Base-by-base conservation (phyloP, 805 yeast genomes). In the Saturnispora hagleri region DNA sequence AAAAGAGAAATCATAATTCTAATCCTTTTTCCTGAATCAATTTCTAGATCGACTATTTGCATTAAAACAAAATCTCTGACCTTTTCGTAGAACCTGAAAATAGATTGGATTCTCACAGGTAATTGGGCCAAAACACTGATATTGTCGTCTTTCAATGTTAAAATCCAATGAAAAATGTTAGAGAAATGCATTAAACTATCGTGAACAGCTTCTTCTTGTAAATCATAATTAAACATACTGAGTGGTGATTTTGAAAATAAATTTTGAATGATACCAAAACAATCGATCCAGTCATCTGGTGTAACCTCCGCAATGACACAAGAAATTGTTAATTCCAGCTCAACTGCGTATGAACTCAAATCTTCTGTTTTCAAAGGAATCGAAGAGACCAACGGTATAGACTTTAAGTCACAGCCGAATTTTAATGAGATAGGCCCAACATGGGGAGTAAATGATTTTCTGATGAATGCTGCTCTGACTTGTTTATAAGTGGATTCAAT, bases 281-380 rank as follows among this genome's bases (percentile, higher is more conserved):
- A 77, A 51, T 76, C 75, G 48, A 88, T 72, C 97, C 97, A 91
- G 59, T 90, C 95, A 54, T 77, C 78, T 12, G 80, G 65, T 12
- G 80, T 74, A 34, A 84, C 75, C 10, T 79, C 75, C 27, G 69
- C 71, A 62, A 84, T 81, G 33, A 84, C 72, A 3, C 77, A 75
- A 2, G 76, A 70, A 27, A 86, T 74, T 6, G 87, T 69, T 17
- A 73, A 70, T 66, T 90, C 91, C 53, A 90, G 65, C 45, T 76
- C 75, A 51, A 75, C 76, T 22, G 88, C 72, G 67, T 87, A 84
- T 47, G 72, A 69, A 53, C 83, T 82, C 53, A 89, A 75, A 36
- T 72, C 77, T 31, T 69, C 67, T 40, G 73, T 62, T 43, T 38
- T 5, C 4, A 38, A 38, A 20, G 42, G 42, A 8, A 38, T 38